Base-by-base conservation (phyloP, 129 eudicot species). In the Tagetes erecta region DNA sequence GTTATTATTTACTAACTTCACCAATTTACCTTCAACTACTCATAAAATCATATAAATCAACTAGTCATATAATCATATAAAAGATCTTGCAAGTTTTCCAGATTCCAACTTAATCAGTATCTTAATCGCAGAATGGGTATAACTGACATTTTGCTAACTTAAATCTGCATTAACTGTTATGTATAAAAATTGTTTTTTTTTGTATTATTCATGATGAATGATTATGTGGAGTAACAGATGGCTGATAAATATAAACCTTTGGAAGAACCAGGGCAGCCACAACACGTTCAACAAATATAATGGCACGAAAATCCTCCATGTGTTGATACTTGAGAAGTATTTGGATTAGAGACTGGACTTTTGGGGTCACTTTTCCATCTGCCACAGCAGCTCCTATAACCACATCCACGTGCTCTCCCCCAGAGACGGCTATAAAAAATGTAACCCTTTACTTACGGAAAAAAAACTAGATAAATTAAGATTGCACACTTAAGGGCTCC, bases 301-400 rank as follows among this genome's bases (percentile, higher is more conserved):
- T 94, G 9, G 99, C 99, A 75, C 99, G 97, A 63, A 94, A 94
- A 64, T 94, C 99, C 67, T 88, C 86, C 4, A 91, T 94, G 76
- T 87, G 86, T 84, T 94, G 94, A 81, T 94, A 91, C 78, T 84
- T 91, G 69, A 88, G 88, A 84, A 94, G 97, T 80, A 94, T 79
- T 81, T 94, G 89, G 74, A 94, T 78, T 81, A 94, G 86, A 7
- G 99, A 94, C 86, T 94, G 99, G 67, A 94, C 99, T 73, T 94
- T 94, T 35, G 99, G 99, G 2, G 99, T 94, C 75, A 94, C 99
- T 82, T 91, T 94, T 45, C 99, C 99, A 63, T 94, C 99, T 68
- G 99, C 99, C 78, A 94, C 99, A 72, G 99, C 99, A 74, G 97
- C 97, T 74, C 99, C 99, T 67, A 91, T 91, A 79, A 91, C 87